phyloP scores from a whole-genome alignment of 2,329 filamentous ascomycete genomes.

The Aureobasidium mangrovei region DNA sequence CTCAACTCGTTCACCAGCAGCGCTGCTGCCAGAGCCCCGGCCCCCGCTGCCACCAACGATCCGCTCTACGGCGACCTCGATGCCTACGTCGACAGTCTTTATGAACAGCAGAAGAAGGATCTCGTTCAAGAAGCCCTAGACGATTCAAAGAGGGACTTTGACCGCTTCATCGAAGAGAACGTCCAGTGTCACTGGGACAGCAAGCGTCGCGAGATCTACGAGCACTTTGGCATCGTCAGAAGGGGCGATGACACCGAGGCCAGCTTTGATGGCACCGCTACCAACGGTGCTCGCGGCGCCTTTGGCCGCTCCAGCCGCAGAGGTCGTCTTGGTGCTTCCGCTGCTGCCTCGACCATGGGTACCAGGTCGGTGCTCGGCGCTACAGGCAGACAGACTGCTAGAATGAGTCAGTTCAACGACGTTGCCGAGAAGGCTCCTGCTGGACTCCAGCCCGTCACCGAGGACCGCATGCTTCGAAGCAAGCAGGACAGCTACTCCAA shows the following conservation, averaged over 20 bases:
- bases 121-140: conserved; percentile 90
- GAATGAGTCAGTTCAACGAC: conserved; percentile 31
- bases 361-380: conserved; percentile 84
- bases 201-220: conserved; percentile 85
- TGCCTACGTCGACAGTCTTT: conserved; percentile 74
- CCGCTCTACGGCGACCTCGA: conserved; percentile 49
- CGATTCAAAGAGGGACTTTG: conserved; percentile 82
- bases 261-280: conserved; percentile 28
- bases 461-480: conserved; percentile 69
- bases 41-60: conserved; percentile 21
- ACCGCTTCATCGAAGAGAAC: conserved; percentile 88
- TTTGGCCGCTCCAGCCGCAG: conserved; percentile 46
- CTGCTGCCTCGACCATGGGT: conserved; percentile 49
- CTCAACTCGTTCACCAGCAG: conserved; percentile 37
- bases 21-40: conserved; percentile 19
- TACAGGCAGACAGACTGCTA: conserved; percentile 48
- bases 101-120: conserved; percentile 81
- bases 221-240: conserved; percentile 78
- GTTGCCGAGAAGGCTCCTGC: conserved; percentile 40
- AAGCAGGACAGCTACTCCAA: conserved; percentile 76
- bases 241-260: conserved; percentile 28
- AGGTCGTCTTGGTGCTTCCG: conserved; percentile 30
- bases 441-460: conserved; percentile 44
- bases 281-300: conserved; percentile 27
- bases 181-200: conserved; percentile 93